Conservation (phyloP, 2,329 filamentous ascomycete genomes). For the Trichoderma koningii region DNA sequence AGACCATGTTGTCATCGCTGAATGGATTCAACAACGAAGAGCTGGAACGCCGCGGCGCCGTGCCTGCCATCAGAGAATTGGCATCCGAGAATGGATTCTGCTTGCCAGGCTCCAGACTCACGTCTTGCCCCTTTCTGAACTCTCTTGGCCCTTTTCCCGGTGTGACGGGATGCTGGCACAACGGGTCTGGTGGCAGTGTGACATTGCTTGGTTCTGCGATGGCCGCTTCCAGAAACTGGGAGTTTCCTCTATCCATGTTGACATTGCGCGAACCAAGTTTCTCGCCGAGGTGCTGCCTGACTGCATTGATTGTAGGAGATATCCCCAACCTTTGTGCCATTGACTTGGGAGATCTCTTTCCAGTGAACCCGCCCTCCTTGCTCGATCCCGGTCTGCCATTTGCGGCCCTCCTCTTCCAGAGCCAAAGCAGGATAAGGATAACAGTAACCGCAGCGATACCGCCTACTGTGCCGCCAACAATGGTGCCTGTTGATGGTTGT, state of each 20-base stretch:
- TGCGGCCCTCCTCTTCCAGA: conserved; percentile 46
- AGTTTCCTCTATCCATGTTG: conserved; percentile 56
- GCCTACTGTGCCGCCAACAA: conserved; percentile 56
- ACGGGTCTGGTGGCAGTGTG: neutral
- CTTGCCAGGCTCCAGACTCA: conserved; percentile 40
- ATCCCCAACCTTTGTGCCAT: conserved; percentile 12
- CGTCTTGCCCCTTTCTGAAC: conserved; percentile 45
- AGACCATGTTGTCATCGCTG: conserved; percentile 51
- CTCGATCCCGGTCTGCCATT: conserved; percentile 18
- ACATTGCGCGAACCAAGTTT: conserved; percentile 37
- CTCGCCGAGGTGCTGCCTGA: neutral
- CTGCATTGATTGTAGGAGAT: conserved; percentile 1
- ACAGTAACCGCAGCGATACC: conserved; percentile 47
- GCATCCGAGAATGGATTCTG: conserved; percentile 53
- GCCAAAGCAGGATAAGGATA: conserved; percentile 53
- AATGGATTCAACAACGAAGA: conserved; percentile 45
- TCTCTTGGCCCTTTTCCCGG: conserved; percentile 35
- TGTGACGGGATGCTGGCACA: neutral
- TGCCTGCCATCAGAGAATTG: conserved; percentile 37
- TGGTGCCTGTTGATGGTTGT: conserved; percentile 38
- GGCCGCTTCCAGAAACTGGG: conserved; percentile 49
- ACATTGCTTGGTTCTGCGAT: conserved; percentile 46
- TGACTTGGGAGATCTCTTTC: conserved; percentile 49
- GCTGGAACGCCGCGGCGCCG: neutral
- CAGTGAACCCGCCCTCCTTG: conserved; percentile 33